These are phyloP conservation scores for Acrasis kona DNA, from an alignment of 78 protist genomes.

Conservation along the genomic window DNA sequence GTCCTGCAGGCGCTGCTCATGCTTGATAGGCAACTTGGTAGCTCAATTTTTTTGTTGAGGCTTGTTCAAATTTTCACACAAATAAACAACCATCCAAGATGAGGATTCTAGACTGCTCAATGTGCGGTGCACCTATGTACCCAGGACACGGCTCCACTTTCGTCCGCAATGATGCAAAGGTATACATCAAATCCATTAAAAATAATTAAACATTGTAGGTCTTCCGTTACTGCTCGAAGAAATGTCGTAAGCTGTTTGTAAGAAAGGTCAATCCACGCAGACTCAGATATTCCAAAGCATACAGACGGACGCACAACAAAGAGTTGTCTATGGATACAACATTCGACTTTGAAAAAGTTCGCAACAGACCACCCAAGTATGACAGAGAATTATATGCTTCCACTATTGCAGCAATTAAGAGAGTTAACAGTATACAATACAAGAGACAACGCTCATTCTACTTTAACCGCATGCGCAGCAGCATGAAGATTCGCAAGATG, in stretches of 20 bases:
- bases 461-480: conserved; percentile 26
- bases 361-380: conserved; percentile 88
- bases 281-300: conserved; percentile 98
- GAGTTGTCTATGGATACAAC: conserved; percentile 86
- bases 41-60: background rate
- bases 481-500: background rate
- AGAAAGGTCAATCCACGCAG: conserved; percentile 95
- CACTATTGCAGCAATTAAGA: conserved; percentile 74
- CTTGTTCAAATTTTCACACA: background rate
- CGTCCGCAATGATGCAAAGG: conserved; percentile 94
- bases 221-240: conserved; percentile 92
- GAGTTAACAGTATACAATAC: conserved; percentile 47
- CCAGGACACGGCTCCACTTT: conserved; percentile 97
- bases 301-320: conserved; percentile 82
- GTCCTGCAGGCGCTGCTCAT: too few species aligned
- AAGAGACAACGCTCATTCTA: conserved; percentile 52
- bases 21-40: too few species aligned
- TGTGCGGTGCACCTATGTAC: conserved; percentile 86
- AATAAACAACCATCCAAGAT: conserved; percentile 4
- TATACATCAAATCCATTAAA: too few species aligned
- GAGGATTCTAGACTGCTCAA: conserved; percentile 69
- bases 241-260: conserved; percentile 90
- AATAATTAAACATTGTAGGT: too few species aligned
- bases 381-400: conserved; percentile 72
- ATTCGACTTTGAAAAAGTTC: conserved; percentile 87